Base-by-base conservation (phyloP, 305 asterid genomes). In the Fraxinus angustifolia region DNA sequence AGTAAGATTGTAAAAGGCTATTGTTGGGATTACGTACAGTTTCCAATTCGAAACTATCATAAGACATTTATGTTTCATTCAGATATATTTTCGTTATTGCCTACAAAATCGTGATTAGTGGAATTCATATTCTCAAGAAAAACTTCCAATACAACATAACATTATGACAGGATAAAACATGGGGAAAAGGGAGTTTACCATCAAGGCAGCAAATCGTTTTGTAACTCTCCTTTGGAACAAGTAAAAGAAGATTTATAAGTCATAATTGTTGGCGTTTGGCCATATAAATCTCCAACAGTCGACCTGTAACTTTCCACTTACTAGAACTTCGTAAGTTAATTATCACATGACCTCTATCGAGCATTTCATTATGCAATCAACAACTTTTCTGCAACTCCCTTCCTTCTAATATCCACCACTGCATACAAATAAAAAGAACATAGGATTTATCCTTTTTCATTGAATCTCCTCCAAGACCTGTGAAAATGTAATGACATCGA, bases 341-440 rank as follows among this genome's bases (percentile, higher is more conserved):
- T 93, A 76, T 93, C 94, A 4, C 84, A 72, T 90, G 89, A 84
- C 96, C 98, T 85, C 85, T 88, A 76, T 92, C 92, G 77, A 92
- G 92, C 97, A 93, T 94, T 87, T 94, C 96, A 74, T 92, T 93
- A 58, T 93, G 97, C 89, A 91, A 82, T 88, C 90, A 87, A 91
- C 89, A 91, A 40, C 97, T 97, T 88, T 93, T 94, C 80, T 82
- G 88, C 88, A 80, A 85, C 92, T 88, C 76, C 97, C 96, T 88
- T 88, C 91, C 88, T 82, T 91, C 86, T 93, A 94, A 76, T 88
- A 88, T 76, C 93, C 92, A 31, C 91, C 88, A 82, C 91, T 92
- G 75, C 16, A 92, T 83, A 84, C 87, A 89, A 85, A 92, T 91
- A 76, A 94, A 88, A 58, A 91, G 90, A 50, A 81, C 87, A 83